Evolutionary conservation across 2,329 filamentous ascomycete genomes (phyloP), one percentile per base, ranked within the genome.

Genomic region (Cladosporium sp.): DNA sequence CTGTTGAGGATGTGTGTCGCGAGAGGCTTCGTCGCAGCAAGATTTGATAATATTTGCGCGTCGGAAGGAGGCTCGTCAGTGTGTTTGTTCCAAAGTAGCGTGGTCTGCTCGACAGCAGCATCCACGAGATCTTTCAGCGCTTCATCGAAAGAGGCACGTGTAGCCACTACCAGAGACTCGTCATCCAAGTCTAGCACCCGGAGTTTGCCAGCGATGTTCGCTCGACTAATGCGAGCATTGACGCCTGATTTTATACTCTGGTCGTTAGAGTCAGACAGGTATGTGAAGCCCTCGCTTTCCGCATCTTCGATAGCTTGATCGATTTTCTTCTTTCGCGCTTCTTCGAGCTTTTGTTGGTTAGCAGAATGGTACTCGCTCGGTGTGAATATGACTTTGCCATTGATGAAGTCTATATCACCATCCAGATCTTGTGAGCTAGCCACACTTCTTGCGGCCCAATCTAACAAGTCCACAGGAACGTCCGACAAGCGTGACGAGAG

Each of bases 1-100:
- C 59, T 64, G 36, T 58, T 58, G 17, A 65, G 40, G 0, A 61
- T 59, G 10, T 63, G 50, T 17, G 57, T 52, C 13, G 58, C 58
- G 12, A 64, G 62, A 28, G 52, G 40, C 25, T 61, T 60, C 7
- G 60, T 60, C 3, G 56, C 57, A 15, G 61, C 47, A 19, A 57
- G 24, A 8, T 37, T 50, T 3, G 50, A 25, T 3, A 47, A 17
- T 12, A 55, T 35, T 10, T 40, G 32, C 12, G 48, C 50, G 22
- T 55, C 40, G 19, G 57, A 36, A 3, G 55, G 44, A 20, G 42
- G 28, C 12, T 60, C 50, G 17, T 55, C 34, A 37, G 35, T 54
- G 19, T 45, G n/a, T 5, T 37, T 34, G 9, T 42, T 39, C 59
- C 28, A 62, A 36, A 56, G 40, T n/a, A 47, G 19, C 4, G 32